Conservation (phyloP, 163 green algal species). For the Chlorella variabilis region DNA sequence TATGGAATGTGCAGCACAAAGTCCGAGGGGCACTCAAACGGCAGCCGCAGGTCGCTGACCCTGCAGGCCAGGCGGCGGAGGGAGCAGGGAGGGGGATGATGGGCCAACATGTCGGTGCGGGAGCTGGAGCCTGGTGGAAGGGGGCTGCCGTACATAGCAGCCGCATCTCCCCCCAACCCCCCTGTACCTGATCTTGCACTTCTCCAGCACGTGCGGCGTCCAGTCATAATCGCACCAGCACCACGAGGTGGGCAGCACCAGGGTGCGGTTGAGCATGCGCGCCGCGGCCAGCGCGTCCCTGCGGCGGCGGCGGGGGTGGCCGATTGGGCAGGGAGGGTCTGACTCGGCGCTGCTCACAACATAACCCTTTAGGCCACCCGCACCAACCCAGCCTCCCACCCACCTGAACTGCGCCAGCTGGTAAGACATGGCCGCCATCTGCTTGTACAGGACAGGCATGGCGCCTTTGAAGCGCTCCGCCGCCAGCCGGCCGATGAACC, state of each 20-base stretch:
- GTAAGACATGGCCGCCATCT: conserved; percentile 17
- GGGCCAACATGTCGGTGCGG: too few relatives aligned
- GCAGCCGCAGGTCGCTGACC: conserved; percentile 40
- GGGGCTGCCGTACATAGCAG: too few relatives aligned
- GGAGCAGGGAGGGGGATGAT: too few relatives aligned
- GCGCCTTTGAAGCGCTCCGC: not conserved
- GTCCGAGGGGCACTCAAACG: conserved; percentile 37
- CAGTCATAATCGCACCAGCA: conserved; percentile 44
- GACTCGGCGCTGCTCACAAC: too few relatives aligned
- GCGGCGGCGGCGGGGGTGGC: too few relatives aligned
- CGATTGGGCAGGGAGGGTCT: too few relatives aligned
- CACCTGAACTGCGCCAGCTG: conserved; percentile 37
- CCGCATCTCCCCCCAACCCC: too few relatives aligned
- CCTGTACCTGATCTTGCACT: conserved; percentile 32
- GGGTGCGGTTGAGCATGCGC: conserved; percentile 34
- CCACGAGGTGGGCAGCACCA: conserved; percentile 31
- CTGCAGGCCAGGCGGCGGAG: too few relatives aligned
- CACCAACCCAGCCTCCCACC: too few relatives aligned
- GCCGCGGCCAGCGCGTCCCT: conserved; percentile 13
- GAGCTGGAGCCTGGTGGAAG: too few relatives aligned
- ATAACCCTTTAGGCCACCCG: too few relatives aligned
- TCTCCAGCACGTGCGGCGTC: conserved; percentile 16
- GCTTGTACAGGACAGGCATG: conserved; percentile 22
- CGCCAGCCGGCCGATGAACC: not conserved
- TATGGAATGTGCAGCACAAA: conserved; percentile 13